Base-by-base conservation (phyloP, 305 asterid species). In the Solanum hybrid region DNA sequence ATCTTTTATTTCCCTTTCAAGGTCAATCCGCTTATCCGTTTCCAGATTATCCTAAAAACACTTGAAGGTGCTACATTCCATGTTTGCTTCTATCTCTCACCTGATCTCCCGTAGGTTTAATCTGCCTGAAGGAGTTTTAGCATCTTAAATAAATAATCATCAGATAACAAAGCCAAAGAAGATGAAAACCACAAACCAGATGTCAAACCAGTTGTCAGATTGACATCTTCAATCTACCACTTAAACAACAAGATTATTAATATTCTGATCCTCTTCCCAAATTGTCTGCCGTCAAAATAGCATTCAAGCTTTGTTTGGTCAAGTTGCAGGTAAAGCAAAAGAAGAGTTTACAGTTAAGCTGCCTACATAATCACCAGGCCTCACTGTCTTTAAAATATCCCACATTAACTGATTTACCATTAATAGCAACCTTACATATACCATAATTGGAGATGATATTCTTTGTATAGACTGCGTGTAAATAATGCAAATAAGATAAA, bases 381-480 rank as follows among this genome's bases (percentile, higher is more conserved):
- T 4, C 72, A 61, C 72, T 3, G 73, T 22, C 73, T 61, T 61
- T 61, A 61, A 61, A 61, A 24, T 17, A 38, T 81, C 99, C 95
- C 6, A 29, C 73, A 9, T 15, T 5, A 15, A 83, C 39, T 45
- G 88, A 41, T 83, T 83, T 83, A 39, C 8, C 4, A 81, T 81
- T 24, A 26, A 81, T 26, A 81, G 24, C 32, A 81, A 81, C 87
- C 70, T 81, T 29, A 83, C 20, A 82, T 39, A 10, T 82, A 68
- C 72, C 36, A 27, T 26, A 82, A 39, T 41, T 4, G 26, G 73
- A 39, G 27, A 83, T 83, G 73, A 83, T 15, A 38, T 13, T 81
- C 2, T 24, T 81, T 81, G 68, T 81, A 13, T 81, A 57, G 76
- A 75, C 65, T 75, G 82, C 86, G 51, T 34, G 33, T 12, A 72